Percentiles rank a stretch among this genome's conserved stretches.
Evolutionary conservation across 192 early-diverging fungal species (phyloP).

Genomic region (Neocallimastix lanati): DNA sequence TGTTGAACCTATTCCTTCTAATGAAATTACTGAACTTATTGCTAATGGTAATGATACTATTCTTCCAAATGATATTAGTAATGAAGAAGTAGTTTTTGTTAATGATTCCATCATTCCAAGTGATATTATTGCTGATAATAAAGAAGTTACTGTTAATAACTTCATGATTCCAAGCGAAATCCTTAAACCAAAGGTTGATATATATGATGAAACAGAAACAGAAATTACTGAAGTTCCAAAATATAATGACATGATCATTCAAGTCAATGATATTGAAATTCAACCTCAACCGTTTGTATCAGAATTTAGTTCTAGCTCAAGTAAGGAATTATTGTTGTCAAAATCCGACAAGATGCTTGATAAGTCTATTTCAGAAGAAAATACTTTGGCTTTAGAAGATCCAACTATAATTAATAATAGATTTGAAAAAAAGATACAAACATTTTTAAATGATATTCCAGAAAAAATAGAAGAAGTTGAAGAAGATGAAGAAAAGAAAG

Average conservation of each 20-base stretch:
- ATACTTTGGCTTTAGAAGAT: not conserved
- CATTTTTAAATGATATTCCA: not conserved
- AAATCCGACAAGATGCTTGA: not conserved
- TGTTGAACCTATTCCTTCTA: not conserved
- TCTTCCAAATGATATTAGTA: not conserved
- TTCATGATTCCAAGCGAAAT: no score
- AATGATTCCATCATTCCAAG: not conserved
- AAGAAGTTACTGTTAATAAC: no score
- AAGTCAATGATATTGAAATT: not conserved
- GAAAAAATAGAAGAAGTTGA: not conserved
- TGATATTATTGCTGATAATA: no score
- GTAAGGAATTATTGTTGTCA: not conserved
- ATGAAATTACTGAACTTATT: not conserved
- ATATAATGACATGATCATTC: not conserved
- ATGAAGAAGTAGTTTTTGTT: not conserved
- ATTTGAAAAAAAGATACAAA: not conserved
- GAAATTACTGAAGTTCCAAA: not conserved
- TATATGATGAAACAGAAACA: not conserved
- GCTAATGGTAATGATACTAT: not conserved
- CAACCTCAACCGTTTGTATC: no score
- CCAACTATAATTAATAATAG: not conserved
- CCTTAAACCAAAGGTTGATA: no score
- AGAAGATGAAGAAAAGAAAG: not conserved
- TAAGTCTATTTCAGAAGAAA: no score
- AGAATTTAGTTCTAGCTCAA: not conserved